Evolutionary conservation across 2,329 filamentous ascomycete genomes (phyloP), one percentile per base, ranked within the genome.

Genomic region (Phialophora macrospora): DNA sequence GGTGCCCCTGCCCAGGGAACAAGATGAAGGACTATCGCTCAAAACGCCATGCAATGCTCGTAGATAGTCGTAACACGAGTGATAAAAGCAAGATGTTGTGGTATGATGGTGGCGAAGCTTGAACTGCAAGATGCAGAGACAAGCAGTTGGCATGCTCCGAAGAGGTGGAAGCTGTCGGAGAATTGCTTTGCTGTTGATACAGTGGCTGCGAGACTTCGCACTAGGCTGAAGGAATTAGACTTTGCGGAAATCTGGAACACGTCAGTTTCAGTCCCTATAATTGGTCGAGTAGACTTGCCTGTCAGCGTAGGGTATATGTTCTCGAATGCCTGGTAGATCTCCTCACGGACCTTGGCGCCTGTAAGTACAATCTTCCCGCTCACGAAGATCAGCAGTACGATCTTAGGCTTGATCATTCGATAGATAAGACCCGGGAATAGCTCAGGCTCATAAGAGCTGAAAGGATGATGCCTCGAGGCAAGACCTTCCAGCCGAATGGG

Each of bases 351-450:
- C 79, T 99, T 98, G 72, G 95, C 95, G 76, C 95, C 95, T 49
- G 95, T 98, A 77, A 98, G 86, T 75, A 98, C 95, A 69, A 98
- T 98, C 86, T 98, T 98, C 76, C 94, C 95, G 75, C 90, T 95
- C 75, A 98, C 94, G 83, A 98, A 98, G 80, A 99, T 97, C 76
- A 98, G 84, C 28, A 98, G 88, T 61, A 98, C 94, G 73, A 98
- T 97, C 88, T 98, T 98, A 22, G 95, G 95, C 85, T 98, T 98
- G 85, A 98, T 97, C 95, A 99, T 99, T 79, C 95, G 93, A 82
- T 99, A 99, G 82, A 99, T 99, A 60, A 99, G 89, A 87, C 95
- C 95, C 75, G 95, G 95, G 87, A 98, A 99, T 78, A 99, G 80
- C 78, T 99, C 95, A 72, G 95, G 95, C 80, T 99, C 95, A 80